Conservation (phyloP, 192 early-diverging fungal genomes). For the Coemansia furcata region DNA sequence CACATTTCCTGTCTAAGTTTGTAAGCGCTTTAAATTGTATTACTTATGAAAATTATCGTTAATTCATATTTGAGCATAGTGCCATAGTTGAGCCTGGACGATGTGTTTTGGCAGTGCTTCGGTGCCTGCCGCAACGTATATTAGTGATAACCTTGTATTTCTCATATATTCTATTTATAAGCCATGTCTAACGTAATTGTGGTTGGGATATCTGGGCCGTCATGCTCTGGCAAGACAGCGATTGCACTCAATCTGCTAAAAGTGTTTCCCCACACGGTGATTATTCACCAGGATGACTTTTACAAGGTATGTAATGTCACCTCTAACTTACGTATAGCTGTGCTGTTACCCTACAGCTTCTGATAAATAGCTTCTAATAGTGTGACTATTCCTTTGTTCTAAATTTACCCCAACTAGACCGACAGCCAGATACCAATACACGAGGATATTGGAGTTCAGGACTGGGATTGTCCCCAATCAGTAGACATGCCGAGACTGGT, state of each 20-base stretch:
- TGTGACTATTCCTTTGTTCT: background rate
- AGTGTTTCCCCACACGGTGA: conserved; percentile 58
- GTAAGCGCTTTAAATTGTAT: background rate
- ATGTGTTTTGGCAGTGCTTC: background rate
- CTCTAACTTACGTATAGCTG: background rate
- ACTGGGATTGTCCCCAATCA: conserved; percentile 80
- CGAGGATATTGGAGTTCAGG: conserved; percentile 53
- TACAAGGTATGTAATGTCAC: conserved; percentile 54
- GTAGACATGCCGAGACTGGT: conserved; percentile 56
- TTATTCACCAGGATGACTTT: conserved; percentile 77
- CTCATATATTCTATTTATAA: background rate
- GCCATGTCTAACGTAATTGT: conserved; percentile 25
- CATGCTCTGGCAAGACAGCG: conserved; percentile 73
- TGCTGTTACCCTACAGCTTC: background rate
- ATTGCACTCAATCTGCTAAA: conserved; percentile 57
- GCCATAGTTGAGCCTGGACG: background rate
- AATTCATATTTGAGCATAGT: background rate
- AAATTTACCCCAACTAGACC: conserved; percentile 22
- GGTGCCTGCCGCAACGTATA: background rate
- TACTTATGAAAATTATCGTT: background rate
- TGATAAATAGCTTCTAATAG: background rate
- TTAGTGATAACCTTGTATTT: background rate
- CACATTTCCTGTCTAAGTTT: background rate
- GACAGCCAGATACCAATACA: conserved; percentile 67
- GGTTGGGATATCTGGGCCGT: conserved; percentile 59